Conservation (phyloP, 169 alveolate genomes). For the Eimeria necatrix region DNA sequence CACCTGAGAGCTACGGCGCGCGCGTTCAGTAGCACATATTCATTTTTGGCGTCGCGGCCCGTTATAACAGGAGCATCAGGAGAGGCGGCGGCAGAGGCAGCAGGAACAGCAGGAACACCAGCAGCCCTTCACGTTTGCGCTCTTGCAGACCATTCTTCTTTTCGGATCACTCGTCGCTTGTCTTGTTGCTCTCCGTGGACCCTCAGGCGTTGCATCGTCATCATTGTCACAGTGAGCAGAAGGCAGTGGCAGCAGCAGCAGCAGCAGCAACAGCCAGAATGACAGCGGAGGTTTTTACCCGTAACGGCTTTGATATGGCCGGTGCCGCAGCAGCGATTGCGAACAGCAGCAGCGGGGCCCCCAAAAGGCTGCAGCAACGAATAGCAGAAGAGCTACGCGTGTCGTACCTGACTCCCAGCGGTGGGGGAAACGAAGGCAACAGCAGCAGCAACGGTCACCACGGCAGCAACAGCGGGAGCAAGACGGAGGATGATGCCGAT, state of each 20-base stretch:
- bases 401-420: constrained; percentile 70
- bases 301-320: constrained; percentile 70
- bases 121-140: constrained; percentile 6
- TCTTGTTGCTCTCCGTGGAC: constrained; percentile 48
- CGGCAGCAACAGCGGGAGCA: constrained; percentile 63
- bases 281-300: constrained; percentile 65
- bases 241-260: constrained; percentile 69
- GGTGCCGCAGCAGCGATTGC: constrained; percentile 76
- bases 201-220: constrained; percentile 67
- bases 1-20: constrained; percentile 35
- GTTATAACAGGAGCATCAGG: constrained; percentile 38
- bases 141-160: background rate
- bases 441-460: constrained; percentile 71
- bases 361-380: constrained; percentile 77
- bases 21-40: constrained; percentile 40
- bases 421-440: constrained; percentile 42
- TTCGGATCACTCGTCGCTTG: constrained; percentile 37
- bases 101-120: constrained; percentile 58
- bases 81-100: constrained; percentile 56
- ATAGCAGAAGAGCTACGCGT: constrained; percentile 71
- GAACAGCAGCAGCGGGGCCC: constrained; percentile 65
- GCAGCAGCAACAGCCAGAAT: constrained; percentile 40
- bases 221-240: constrained; percentile 51
- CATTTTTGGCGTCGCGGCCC: constrained; percentile 27
- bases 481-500: constrained; percentile 62